Evolutionary conservation across 78 protist species (phyloP), one percentile per base, ranked within the genome.

Genomic region (Reticulomyxa filosa): DNA sequence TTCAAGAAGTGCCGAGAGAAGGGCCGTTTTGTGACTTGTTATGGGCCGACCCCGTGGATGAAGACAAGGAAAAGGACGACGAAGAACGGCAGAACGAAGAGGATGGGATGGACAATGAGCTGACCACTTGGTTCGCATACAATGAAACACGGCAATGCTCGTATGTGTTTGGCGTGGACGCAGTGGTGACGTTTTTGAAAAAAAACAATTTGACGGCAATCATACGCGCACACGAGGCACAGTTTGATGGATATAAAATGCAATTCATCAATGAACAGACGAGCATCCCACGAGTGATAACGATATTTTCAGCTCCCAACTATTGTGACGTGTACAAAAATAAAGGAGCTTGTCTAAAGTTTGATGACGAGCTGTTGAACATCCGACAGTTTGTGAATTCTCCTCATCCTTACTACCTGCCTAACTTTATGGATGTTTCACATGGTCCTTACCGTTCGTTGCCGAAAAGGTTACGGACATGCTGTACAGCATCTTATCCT

Each of bases 221-320:
- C 8, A 82, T 94, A n/a, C 81, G 99, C 38, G 99, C 95, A n/a
- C 99, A 95, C 68, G 99, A 95, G 65, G 96, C 92, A 0, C 90
- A 89, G 65, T 78, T 69, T 22, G 72, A 77, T 17, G 85, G 89
- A 33, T 72, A 2, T 34, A 68, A 69, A 78, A 75, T 87, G 87
- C 82, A 88, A 67, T 38, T 51, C 39, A 78, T 75, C 70, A 11
- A 57, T 30, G 50, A 20, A 5, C 56, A 29, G 20, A 89, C 82
- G 30, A 84, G 83, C 25, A 91, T 95, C 73, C 99, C 99, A 36
- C 65, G 95, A 10, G 90, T 93, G 36, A 95, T 95, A 46, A 91
- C 97, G 10, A 37, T 95, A 36, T 95, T 95, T 62, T 87, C 95
- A 10, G 96, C 97, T 1, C 99, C 99, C 29, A 92, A 95, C 77